Evolutionary conservation across 768 basidiomycete species (phyloP), one percentile per base, ranked within the genome.

Genomic region (Boletus sensibilis): DNA sequence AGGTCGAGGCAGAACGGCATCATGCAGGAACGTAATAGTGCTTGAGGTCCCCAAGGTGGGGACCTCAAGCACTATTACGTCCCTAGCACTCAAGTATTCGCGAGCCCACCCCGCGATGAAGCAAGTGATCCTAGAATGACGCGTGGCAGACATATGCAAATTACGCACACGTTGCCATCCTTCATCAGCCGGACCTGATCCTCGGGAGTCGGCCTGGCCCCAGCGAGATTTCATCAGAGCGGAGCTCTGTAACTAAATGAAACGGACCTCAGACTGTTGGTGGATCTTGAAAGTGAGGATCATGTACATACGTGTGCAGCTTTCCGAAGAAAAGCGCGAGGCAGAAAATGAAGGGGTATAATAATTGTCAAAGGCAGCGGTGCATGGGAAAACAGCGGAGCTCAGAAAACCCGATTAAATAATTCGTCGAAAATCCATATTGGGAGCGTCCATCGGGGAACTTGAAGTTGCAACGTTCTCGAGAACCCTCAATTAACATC

Each of bases 171-270:
- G 65, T 69, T 63, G 63, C 56, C 62, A 58, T 56, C 54, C 50
- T 61, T 55, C 57, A 52, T 60, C 61, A 57, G 40, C 56, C 65
- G 67, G 65, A 59, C 67, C 67, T 71, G 67, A 70, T 70, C 69
- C 69, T 70, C 70, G n/a, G n/a, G n/a, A n/a, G n/a, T n/a, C n/a
- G 69, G 69, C 61, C 61, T 68, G 55, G 61, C 55, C 58, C 67
- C 65, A 66, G 51, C 57, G 59, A 62, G 56, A 67, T 69, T 66
- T 58, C 67, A 70, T 69, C 52, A 69, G 59, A 42, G 58, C 65
- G 69, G 69, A 70, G 60, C 67, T 68, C 53, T 68, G 55, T 47
- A 56, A 50, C 59, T 51, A 64, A 70, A 69, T 69, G 66, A 67
- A 67, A 64, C 69, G 70, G 68, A 66, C 60, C 66, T 63, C 60